phyloP scores from a whole-genome alignment of 2,329 filamentous ascomycete species.

The Tolypocladium nubicola region DNA sequence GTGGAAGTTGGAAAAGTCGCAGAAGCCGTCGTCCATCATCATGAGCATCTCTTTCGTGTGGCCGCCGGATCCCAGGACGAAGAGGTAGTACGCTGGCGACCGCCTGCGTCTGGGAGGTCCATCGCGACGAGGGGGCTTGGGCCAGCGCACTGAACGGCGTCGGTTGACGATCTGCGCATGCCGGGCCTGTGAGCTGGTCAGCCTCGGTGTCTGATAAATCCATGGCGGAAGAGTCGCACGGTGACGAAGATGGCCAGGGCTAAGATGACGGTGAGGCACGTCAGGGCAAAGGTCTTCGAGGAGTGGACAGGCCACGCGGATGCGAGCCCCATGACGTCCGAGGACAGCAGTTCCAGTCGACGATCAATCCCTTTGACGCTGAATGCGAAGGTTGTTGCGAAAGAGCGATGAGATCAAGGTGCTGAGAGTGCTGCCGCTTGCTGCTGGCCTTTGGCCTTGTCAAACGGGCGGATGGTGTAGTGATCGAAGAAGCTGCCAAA shows the following conservation, averaged over 20 bases:
- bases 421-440: not conserved
- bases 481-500: too few relatives aligned
- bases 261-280: slow-evolving; percentile 10
- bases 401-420: not conserved
- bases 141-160: slow-evolving; percentile 10
- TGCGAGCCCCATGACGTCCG: not conserved
- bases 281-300: slow-evolving; percentile 1
- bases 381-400: not conserved
- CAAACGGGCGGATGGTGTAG: too few relatives aligned
- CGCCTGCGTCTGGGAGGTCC: not conserved
- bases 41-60: slow-evolving; percentile 93
- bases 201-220: not conserved
- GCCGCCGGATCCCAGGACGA: slow-evolving; percentile 85
- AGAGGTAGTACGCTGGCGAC: slow-evolving; percentile 46
- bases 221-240: slow-evolving; percentile 10
- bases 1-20: slow-evolving; percentile 41
- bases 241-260: slow-evolving; percentile 16
- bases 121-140: not conserved
- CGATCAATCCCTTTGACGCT: not conserved
- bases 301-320: not conserved
- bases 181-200: slow-evolving; percentile 11
- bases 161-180: slow-evolving; percentile 16
- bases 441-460: too few relatives aligned
- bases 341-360: not conserved
- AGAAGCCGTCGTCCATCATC: slow-evolving; percentile 57